A percentile compares a stretch with the other conserved stretches of the same genome.
Evolutionary conservation across 2,329 filamentous ascomycete species (phyloP).

Genomic region (Onygena corvina): DNA sequence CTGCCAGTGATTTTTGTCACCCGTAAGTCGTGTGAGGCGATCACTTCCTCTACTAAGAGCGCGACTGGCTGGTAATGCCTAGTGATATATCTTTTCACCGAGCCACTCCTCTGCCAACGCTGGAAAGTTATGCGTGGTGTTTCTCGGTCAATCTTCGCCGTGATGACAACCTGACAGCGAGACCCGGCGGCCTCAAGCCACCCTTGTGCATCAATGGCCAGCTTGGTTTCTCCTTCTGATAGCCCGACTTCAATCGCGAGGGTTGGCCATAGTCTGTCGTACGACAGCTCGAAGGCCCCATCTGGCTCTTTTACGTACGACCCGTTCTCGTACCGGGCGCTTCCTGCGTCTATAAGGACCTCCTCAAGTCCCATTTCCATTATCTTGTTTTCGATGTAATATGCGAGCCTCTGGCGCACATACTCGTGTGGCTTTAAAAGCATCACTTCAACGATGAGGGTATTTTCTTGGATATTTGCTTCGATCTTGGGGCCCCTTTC

Average conservation of each 20-base stretch:
- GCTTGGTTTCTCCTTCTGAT: conserved; percentile 2
- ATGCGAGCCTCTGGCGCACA: background rate
- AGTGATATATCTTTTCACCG: background rate
- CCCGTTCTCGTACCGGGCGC: background rate
- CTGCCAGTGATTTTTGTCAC: too few species aligned
- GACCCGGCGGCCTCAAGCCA: conserved; percentile 11
- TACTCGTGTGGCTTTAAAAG: background rate
- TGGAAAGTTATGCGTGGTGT: conserved; percentile 6
- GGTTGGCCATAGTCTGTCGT: conserved; percentile 4
- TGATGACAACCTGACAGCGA: conserved; percentile 5
- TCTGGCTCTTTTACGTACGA: background rate
- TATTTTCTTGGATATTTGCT: background rate
- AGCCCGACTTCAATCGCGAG: conserved; percentile 6
- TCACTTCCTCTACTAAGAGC: too few species aligned
- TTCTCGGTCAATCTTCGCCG: conserved; percentile 5
- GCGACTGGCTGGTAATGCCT: background rate
- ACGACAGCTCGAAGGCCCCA: background rate
- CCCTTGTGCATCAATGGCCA: conserved; percentile 11
- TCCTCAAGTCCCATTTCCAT: background rate
- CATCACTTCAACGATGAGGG: background rate
- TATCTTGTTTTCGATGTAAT: background rate
- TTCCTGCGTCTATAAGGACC: background rate
- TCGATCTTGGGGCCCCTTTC: background rate
- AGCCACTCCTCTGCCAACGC: background rate
- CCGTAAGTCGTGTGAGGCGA: too few species aligned